Evolutionary conservation across 1,284 basidiomycete genomes (phyloP), one percentile per base, ranked within the genome.

Genomic region (Albatrellus sp.): DNA sequence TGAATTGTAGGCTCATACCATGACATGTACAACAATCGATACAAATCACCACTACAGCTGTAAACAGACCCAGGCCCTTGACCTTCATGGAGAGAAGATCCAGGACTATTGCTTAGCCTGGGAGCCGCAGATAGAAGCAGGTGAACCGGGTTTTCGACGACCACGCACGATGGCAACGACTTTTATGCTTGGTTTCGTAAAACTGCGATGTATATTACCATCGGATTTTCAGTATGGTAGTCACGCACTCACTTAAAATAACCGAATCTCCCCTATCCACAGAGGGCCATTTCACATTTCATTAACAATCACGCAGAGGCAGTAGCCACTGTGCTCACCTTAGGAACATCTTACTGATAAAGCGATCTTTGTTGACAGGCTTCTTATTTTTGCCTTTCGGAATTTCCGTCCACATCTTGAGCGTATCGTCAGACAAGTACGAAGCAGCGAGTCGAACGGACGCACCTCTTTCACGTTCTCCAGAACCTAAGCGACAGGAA

Each of bases 341-440:
- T 48, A 90, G 62, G 62, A 90, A 91, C 83, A 97, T 96, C 68
- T 94, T 98, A 68, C 91, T 96, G 62, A 99, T 96, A 70, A 98
- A 98, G 37, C 96, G 77, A 67, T 99, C 92, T 68, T 96, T 97
- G 73, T 98, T 98, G 49, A 98, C 83, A 2, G 96, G 89, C 65
- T 98, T 98, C 69, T 96, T 96, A 61, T 90, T 91, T 70, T 98
- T 98, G 42, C 91, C 91, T 66, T 98, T 98, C 17, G 96, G 96
- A 44, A 86, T 67, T 63, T 99, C 96, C 24, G 93, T 97, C 96
- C 96, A 98, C 94, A 97, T 97, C 88, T 94, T 24, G 50, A 43
- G 41, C 37, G 16, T 32, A 36, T 12, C 14, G 28, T 50, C 19
- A 55, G 46, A 17, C 48, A 24, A 46, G 37, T n/a, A 13, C 36